Base-by-base conservation (phyloP, 768 basidiomycete species). In the Trametes villosa region DNA sequence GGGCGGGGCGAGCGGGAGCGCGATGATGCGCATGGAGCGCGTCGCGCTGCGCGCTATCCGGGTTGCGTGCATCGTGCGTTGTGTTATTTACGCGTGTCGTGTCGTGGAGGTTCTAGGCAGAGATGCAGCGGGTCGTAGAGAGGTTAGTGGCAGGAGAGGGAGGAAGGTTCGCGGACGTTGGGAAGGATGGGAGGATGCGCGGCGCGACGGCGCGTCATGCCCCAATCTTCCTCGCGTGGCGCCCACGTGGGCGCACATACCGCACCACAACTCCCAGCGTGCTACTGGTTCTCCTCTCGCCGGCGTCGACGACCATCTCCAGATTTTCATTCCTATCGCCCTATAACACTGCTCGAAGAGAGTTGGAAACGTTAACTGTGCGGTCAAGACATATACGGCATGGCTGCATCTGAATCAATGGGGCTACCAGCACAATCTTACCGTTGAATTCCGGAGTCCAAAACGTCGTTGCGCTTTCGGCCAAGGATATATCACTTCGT, bases 11-110 rank as follows among this genome's bases (percentile, higher is more conserved):
- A 82, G 72, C 49, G 81, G 81, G n/a, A 82, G 75, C 50, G 81
- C 77, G 52, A 81, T 70, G 62, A 82, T 81, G 54, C 81, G 81
- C 72, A 82, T 73, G 20, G 75, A 65, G 34, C 64, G 69, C 53
- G 61, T 65, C 36, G 64, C 61, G 41, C 38, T 57, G 30, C 57
- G 62, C 42, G 63, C 55, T 26, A 68, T 44, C n/a, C 49, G 54
- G 13, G 62, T 53, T 2, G 57, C 52, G 17, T 34, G 29, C 62
- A 63, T 61, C n/a, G n/a, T n/a, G n/a, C n/a, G n/a, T n/a, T n/a
- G n/a, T n/a, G n/a, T n/a, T n/a, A n/a, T n/a, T n/a, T n/a, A n/a
- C n/a, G n/a, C n/a, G n/a, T n/a, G 33, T 29, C 45, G 41, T 18
- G 44, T 26, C 44, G 44, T 13, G 20, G 15, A 22, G 40, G 42